phyloP scores from a whole-genome alignment of 495 filamentous ascomycete species.

The Chaetomium fimeti region DNA sequence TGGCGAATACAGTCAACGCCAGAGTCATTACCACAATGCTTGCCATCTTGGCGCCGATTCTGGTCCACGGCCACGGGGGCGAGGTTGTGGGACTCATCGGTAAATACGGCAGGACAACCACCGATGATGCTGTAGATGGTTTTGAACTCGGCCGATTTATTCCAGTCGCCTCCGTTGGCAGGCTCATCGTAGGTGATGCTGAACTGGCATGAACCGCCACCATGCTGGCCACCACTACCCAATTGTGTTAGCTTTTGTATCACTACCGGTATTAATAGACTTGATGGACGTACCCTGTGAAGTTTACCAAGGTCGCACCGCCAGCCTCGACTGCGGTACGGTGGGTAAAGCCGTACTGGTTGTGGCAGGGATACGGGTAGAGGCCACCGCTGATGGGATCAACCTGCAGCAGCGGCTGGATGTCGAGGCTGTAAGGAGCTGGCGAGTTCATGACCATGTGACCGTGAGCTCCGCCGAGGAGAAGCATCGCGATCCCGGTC shows the following conservation, averaged over 20 bases:
- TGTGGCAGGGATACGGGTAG: slow-evolving; percentile 71
- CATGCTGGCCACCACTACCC: slow-evolving; percentile 59
- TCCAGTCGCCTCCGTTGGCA: slow-evolving; percentile 42
- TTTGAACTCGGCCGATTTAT: slow-evolving; percentile 50
- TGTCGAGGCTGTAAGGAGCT: slow-evolving; percentile 50
- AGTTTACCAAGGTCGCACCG: slow-evolving; percentile 44
- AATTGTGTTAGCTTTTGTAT: not conserved
- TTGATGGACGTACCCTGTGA: slow-evolving; percentile 34
- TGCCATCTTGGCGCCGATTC: slow-evolving; percentile 16
- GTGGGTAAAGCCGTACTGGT: slow-evolving; percentile 36
- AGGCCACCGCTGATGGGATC: slow-evolving; percentile 56
- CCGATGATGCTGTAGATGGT: slow-evolving; percentile 72
- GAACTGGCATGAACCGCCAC: slow-evolving; percentile 78
- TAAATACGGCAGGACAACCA: slow-evolving; percentile 55
- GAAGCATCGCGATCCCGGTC: slow-evolving; percentile 22
- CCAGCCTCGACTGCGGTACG: slow-evolving; percentile 48
- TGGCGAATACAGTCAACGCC: slow-evolving; percentile 30
- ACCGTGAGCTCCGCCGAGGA: slow-evolving; percentile 49
- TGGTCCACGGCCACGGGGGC: slow-evolving; percentile 26
- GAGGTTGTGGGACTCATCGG: slow-evolving; percentile 40
- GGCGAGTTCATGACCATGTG: slow-evolving; percentile 70
- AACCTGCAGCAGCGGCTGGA: slow-evolving; percentile 45
- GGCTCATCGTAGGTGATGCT: slow-evolving; percentile 64
- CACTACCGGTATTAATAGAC: too few relatives aligned
- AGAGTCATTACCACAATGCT: slow-evolving; percentile 28